Percentiles rank a stretch among this genome's conserved stretches.
Evolutionary conservation across 2,329 filamentous ascomycete species (phyloP).

Genomic region (Nectriaceae sp.): DNA sequence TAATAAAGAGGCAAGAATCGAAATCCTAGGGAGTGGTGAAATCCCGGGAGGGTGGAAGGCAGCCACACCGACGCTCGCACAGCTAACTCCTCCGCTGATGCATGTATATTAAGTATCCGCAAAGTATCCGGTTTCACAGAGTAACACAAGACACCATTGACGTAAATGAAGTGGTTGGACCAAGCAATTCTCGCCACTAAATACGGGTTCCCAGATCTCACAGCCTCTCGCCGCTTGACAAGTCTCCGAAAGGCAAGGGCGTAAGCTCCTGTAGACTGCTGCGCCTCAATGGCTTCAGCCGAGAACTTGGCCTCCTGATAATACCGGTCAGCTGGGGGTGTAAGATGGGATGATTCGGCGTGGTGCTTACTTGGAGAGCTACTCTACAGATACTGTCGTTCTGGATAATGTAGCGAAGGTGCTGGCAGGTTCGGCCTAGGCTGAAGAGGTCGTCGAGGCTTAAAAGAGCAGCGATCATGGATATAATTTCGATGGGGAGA

Average conservation of each 20-base stretch:
- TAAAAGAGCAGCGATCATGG: conserved; percentile 56
- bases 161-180: conserved; percentile 63
- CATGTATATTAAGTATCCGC: conserved; percentile 60
- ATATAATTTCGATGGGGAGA: conserved; percentile 67
- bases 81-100: conserved; percentile 53
- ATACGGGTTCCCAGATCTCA: conserved; percentile 64
- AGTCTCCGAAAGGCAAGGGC: conserved; percentile 51
- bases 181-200: conserved; percentile 60
- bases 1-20: conserved; percentile 59
- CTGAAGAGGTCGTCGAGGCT: conserved; percentile 59
- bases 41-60: conserved; percentile 36
- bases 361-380: conserved; percentile 55
- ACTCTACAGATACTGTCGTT: conserved; percentile 59
- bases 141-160: conserved; percentile 66
- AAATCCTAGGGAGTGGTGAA: conserved; percentile 38
- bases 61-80: conserved; percentile 52
- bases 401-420: conserved; percentile 51
- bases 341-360: conserved; percentile 1
- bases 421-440: conserved; percentile 53
- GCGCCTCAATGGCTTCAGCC: conserved; percentile 22
- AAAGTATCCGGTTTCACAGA: conserved; percentile 49
- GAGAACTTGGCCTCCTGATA: conserved; percentile 24
- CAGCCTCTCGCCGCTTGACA: conserved; percentile 61
- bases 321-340: conserved; percentile 18
- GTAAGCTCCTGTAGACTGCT: conserved; percentile 19